A percentile compares a stretch with the other conserved stretches of the same genome.
These are phyloP conservation scores for Solanum medicagineum DNA, from an alignment of 257 asterid genomes.

Conservation along the genomic window DNA sequence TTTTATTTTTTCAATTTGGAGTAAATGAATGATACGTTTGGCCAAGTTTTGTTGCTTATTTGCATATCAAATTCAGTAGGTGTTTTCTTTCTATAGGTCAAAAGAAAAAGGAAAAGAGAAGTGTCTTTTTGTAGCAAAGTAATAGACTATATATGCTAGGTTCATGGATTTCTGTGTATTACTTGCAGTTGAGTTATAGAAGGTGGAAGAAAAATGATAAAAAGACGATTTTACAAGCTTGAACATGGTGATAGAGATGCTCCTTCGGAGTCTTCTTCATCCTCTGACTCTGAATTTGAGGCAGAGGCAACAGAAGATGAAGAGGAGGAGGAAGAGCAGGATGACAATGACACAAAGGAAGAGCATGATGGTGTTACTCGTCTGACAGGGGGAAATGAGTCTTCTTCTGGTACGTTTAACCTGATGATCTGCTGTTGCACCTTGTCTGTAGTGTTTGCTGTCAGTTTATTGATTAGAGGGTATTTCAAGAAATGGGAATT, in stretches of 20 bases:
- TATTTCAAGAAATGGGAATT: neutral
- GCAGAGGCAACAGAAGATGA: constrained; percentile 39
- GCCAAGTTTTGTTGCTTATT: neutral
- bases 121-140: neutral
- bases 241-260: constrained; percentile 67
- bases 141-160: neutral
- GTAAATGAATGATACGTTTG: neutral
- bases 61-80: neutral
- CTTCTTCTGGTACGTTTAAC: neutral
- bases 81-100: neutral
- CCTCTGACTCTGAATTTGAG: constrained; percentile 56
- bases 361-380: constrained; percentile 10
- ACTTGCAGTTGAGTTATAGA: constrained; percentile 27
- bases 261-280: constrained; percentile 62
- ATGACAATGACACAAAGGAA: constrained; percentile 1
- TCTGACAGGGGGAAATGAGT: neutral
- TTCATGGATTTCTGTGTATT: neutral
- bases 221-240: constrained; percentile 68
- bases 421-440: neutral
- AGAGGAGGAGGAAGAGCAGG: constrained; percentile 25
- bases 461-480: neutral
- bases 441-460: neutral
- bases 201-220: constrained; percentile 41
- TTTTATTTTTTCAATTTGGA: neutral
- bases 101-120: neutral